Percentiles rank a stretch among this genome's conserved stretches.
These are phyloP conservation scores for Monilinia polystroma DNA, from an alignment of 2,329 filamentous ascomycete species.

Conservation along the genomic window DNA sequence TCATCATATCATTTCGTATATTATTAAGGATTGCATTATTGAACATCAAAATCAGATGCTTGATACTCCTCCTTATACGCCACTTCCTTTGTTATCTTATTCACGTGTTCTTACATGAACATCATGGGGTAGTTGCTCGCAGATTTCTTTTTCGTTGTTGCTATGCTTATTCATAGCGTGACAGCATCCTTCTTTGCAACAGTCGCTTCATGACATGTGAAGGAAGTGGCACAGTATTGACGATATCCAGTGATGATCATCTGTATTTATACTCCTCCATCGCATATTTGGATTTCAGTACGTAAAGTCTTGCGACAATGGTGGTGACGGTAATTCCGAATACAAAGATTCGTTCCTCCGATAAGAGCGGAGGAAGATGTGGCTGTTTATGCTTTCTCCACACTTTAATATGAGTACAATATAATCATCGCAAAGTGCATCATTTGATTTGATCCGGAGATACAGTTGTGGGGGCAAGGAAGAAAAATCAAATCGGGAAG, in stretches of 20 bases:
- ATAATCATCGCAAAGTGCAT: background rate
- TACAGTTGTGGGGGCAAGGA: background rate
- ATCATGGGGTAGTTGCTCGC: background rate
- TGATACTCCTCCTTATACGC: slow-evolving; percentile 2
- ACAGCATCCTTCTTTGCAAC: background rate
- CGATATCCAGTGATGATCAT: background rate
- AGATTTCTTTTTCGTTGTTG: slow-evolving; percentile 2
- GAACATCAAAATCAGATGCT: slow-evolving; percentile 8
- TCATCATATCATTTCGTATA: background rate
- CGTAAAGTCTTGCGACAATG: background rate
- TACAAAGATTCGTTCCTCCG: background rate
- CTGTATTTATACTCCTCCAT: background rate
- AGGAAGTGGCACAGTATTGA: slow-evolving; percentile 11
- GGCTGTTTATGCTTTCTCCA: background rate
- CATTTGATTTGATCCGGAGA: background rate
- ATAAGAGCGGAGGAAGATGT: background rate
- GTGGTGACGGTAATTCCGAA: background rate
- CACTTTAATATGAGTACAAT: background rate
- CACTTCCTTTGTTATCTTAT: background rate
- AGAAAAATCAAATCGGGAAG: background rate
- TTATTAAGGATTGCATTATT: slow-evolving; percentile 12
- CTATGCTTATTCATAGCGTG: slow-evolving; percentile 13
- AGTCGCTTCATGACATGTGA: background rate
- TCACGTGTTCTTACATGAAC: background rate
- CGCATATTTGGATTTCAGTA: background rate